Evolutionary conservation across 441 rosid genomes (phyloP), one percentile per base, ranked within the genome.

Genomic region (Corymbia citriodora): DNA sequence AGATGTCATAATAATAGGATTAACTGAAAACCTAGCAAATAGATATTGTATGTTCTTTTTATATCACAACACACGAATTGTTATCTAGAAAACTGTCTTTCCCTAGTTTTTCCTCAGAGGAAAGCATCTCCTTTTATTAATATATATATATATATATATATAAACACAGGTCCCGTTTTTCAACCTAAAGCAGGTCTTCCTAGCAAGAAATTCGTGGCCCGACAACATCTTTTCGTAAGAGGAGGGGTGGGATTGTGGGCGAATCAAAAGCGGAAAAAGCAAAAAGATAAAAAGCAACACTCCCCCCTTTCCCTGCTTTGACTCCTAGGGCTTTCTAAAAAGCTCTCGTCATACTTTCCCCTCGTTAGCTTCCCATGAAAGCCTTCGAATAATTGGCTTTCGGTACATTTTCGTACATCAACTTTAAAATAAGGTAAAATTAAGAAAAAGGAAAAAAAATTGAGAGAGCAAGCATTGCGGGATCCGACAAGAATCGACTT

Each of bases 231-330:
- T 19, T 33, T 72, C 3, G 49, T 19, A 36, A 72, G 83, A 12
- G 89, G 55, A 90, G 86, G 89, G 92, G 92, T 90, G 90, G 89
- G 87, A 91, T 86, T 59, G 74, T 90, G 55, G 86, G 93, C 53
- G 86, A 90, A 89, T 89, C 90, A 87, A 91, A 91, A 33, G 31
- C 90, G 88, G 12, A 72, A 52, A 88, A 89, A 63, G 92, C 86
- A 72, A 90, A 72, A 89, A 93, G 90, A 88, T 33, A 25, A 89
- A 40, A 63, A 65, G 74, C 45, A 40, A 6, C 83, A 5, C 49
- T 72, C 2, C 9, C 49, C 49, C 21, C 19, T 72, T 36, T 15
- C 25, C 49, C 36, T 36, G 10, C 21, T 33, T 36, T 36, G 50
- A 72, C 50, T 72, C 50, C 49, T 36, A 36, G 27, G 3, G 49